Base-by-base conservation (phyloP, 2,329 filamentous ascomycete species). In the Alternaria angustiovoidea region DNA sequence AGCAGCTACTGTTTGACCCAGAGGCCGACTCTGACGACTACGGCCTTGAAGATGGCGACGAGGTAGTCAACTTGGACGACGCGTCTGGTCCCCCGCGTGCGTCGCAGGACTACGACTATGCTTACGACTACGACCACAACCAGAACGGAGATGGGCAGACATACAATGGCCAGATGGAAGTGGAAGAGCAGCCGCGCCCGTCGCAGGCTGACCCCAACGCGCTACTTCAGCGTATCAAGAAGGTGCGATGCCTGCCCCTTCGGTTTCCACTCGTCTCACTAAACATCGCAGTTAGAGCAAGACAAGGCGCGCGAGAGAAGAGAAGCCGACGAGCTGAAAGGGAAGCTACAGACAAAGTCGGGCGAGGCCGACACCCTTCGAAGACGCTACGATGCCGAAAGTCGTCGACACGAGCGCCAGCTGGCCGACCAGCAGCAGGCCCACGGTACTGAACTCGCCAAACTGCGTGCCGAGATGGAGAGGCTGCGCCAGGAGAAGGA, bases 361-460 rank as follows among this genome's bases (percentile, higher is more conserved):
- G 92, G 92, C 51, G 91, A 94, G 74, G 88, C 88, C 28, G 85
- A 90, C 51, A 93, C 94, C 61, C 83, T 94, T n/a, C 87, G 92
- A 34, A 86, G 86, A 61, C 92, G 91, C 61, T 84, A 88, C 41
- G 86, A 89, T 51, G 89, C 87, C 68, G 81, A 84, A 0, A 81
- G 83, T 16, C 86, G 87, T 52, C 85, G 88, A 47, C 87, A 90
- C 70, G 87, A 91, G 51, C 83, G 85, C 24, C 85, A 89, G 67
- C 76, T 94, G 24, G 79, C 83, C 20, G 83, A 85, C 6, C 80
- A 92, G 57, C 88, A 87, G 68, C 88, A 88, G 65, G 78, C 86
- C 62, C 87, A 88, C 67, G 84, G 84, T 1, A 90, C 93, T 51
- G 86, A 90, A 64, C 57, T 88, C 9, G 85, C 86, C 5, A 88